Evolutionary conservation across 768 basidiomycete genomes (phyloP), one percentile per base, ranked within the genome.

Genomic region (Hebeloma cylindrosporum): DNA sequence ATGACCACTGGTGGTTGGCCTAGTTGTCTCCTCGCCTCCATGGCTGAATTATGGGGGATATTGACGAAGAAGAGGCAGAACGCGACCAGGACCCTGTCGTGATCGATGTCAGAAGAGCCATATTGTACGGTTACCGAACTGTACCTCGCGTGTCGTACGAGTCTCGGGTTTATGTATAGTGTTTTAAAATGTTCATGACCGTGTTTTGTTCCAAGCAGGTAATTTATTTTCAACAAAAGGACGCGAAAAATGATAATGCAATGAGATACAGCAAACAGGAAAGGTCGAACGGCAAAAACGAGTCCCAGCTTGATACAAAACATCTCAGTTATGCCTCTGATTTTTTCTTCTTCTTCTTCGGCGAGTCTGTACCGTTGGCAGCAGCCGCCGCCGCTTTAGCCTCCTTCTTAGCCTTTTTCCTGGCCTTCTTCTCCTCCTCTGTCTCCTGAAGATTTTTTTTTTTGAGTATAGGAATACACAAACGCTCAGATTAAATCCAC

Each of bases 341-440:
- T 61, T 73, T 77, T 64, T 83, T 83, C 64, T 84, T 84, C 66
- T 82, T 82, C 60, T 81, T 75, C 45, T 80, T 63, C 27, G 67
- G 59, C 27, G 64, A 61, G 18, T 62, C 63, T 26, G 54, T 30
- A 18, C 44, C 53, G 21, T 60, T 60, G 26, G 54, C 45, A 28
- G 69, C 73, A 13, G 69, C 70, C 14, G 65, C 68, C 26, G 68
- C 64, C 10, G 72, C 74, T 64, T 91, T 91, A 60, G 84, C 85
- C 11, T 85, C 89, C 62, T 88, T 89, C 53, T 73, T 72, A 2
- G 84, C 86, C 69, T 83, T 83, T 66, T 83, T 90, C 60, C 72
- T 75, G 26, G 83, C 87, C 67, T 91, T 93, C 47, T 80, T 78
- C 64, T 93, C 88, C 50, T 85, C 87, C 65, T 89, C 85, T 21